A percentile compares a stretch with the other conserved stretches of the same genome.
Evolutionary conservation across 2,329 filamentous ascomycete genomes (phyloP).

Genomic region (Purpureocillium takamizusanense): DNA sequence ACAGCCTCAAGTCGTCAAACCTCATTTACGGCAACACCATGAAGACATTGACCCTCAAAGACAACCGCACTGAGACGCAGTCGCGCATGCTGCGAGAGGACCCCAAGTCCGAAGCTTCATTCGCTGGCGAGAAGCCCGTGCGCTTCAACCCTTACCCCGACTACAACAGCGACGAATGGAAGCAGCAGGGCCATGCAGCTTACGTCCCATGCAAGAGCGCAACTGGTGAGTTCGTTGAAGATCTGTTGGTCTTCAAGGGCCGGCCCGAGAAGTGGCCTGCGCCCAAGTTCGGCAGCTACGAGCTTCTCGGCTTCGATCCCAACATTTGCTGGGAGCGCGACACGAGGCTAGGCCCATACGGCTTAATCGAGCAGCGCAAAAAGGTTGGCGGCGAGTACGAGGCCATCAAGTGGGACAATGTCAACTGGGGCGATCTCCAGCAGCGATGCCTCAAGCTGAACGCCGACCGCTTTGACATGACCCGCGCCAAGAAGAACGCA

Average conservation of each 20-base stretch:
- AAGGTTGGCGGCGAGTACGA: conserved; percentile 28
- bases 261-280: conserved; percentile 49
- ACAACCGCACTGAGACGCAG: conserved; percentile 23
- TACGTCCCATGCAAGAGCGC: conserved; percentile 59
- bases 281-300: conserved; percentile 54
- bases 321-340: conserved; percentile 61
- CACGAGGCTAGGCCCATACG: conserved; percentile 60
- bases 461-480: conserved; percentile 48
- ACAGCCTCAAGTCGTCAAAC: conserved; percentile 35
- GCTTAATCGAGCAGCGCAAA: conserved; percentile 39
- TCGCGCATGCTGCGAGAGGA: conserved; percentile 21
- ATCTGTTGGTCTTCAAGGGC: conserved; percentile 56
- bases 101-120: conserved; percentile 25
- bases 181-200: conserved; percentile 41
- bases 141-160: conserved; percentile 63
- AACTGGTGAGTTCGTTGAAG: conserved; percentile 47
- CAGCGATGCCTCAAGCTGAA: conserved; percentile 57
- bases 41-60: conserved; percentile 31
- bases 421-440: conserved; percentile 66
- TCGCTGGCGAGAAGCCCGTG: conserved; percentile 38
- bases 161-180: conserved; percentile 58
- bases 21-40: conserved; percentile 50
- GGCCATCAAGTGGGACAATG: conserved; percentile 48
- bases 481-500: conserved; percentile 30
- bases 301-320: conserved; percentile 49